phyloP scores from a whole-genome alignment of 2,329 filamentous ascomycete genomes.

The Aspergillaceae sp. region DNA sequence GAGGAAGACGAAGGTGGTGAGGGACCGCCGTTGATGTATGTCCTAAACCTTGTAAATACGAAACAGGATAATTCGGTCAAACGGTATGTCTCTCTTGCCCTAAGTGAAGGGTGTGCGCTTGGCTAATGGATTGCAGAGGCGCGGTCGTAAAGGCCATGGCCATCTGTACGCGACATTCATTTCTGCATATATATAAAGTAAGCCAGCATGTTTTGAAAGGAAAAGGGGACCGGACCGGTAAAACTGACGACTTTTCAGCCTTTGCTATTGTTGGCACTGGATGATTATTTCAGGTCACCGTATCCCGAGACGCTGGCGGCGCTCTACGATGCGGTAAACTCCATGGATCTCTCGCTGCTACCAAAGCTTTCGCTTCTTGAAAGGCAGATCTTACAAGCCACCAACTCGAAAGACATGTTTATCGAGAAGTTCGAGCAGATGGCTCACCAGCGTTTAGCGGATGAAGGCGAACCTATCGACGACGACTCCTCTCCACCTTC shows the following conservation, averaged over 20 bases:
- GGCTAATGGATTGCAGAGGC: conserved; percentile 48
- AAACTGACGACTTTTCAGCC: conserved; percentile 47
- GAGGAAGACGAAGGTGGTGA: conserved; percentile 63
- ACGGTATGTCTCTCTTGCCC: conserved; percentile 36
- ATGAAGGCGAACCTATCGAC: conserved; percentile 42
- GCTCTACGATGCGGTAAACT: conserved; percentile 87
- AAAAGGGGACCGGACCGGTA: conserved; percentile 3
- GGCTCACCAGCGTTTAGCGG: conserved; percentile 70
- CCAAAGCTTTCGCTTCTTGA: conserved; percentile 77
- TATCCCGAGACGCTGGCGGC: conserved; percentile 78
- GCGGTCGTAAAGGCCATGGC: conserved; percentile 98
- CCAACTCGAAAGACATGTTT: conserved; percentile 91
- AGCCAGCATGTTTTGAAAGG: conserved; percentile 11
- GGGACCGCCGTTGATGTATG: conserved; percentile 89
- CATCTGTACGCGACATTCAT: conserved; percentile 94
- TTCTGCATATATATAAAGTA: conserved; percentile 97
- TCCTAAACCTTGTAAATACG: conserved; percentile 94
- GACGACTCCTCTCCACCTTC: conserved; percentile 29
- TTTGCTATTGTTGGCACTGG: conserved; percentile 76
- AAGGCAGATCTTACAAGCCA: conserved; percentile 75
- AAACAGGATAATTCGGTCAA: conserved; percentile 92
- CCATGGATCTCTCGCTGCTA: conserved; percentile 93
- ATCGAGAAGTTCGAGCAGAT: conserved; percentile 96
- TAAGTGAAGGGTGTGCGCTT: conserved; percentile 1
- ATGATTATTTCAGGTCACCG: conserved; percentile 94